Evolutionary conservation across 352 stramenopile species (phyloP).

Genomic region (Aphanomyces euteiches): DNA sequence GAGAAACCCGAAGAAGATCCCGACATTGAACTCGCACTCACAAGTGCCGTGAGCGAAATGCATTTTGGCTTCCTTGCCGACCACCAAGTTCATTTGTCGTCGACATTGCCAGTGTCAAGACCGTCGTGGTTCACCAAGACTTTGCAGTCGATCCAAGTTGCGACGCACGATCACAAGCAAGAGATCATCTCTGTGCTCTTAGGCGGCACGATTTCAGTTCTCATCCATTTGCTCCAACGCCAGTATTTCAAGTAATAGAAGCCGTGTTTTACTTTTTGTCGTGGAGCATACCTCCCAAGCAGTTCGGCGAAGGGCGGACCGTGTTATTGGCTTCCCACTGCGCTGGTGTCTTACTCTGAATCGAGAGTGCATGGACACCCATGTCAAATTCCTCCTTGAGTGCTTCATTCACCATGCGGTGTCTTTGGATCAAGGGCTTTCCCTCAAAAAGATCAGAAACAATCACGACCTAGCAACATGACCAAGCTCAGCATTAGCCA

Average conservation of each 20-base stretch:
- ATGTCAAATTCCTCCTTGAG: conserved; percentile 81
- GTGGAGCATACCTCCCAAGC: conserved; percentile 63
- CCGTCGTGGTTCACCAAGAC: conserved; percentile 41
- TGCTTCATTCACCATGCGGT: conserved; percentile 89
- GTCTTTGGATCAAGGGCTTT: conserved; percentile 80
- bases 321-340: conserved; percentile 78
- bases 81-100: conserved; percentile 52
- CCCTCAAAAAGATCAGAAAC: conserved; percentile 88
- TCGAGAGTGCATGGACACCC: conserved; percentile 91
- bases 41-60: conserved; percentile 58
- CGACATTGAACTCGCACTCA: conserved; percentile 60
- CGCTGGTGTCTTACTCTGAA: conserved; percentile 90
- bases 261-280: conserved; percentile 33
- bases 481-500: neutral
- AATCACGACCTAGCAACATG: conserved; percentile 71
- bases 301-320: conserved; percentile 66
- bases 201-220: conserved; percentile 62
- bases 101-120: conserved; percentile 40
- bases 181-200: conserved; percentile 70
- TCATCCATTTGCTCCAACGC: conserved; percentile 65
- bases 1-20: conserved; percentile 52
- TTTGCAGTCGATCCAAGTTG: conserved; percentile 42
- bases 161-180: conserved; percentile 62
- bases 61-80: conserved; percentile 74
- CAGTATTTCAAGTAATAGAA: conserved; percentile 20